Evolutionary conservation across 805 yeast genomes (phyloP), one percentile per base, ranked within the genome.

Genomic region (Saitoella complicata): DNA sequence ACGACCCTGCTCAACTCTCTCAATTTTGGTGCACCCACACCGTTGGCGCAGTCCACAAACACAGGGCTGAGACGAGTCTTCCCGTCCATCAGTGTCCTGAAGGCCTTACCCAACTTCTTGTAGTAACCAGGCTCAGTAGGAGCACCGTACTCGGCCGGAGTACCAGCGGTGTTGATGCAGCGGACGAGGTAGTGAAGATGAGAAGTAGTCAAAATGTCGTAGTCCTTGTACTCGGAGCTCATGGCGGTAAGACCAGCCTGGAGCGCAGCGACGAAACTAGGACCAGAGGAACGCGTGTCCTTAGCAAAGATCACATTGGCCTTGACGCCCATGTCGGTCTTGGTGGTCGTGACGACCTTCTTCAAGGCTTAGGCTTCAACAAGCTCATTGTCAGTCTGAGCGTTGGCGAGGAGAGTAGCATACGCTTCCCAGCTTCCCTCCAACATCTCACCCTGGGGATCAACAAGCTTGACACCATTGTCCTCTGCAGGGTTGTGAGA

Each of bases 391-490:
- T 63, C 66, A 13, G 69, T 64, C 35, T 58, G 47, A 1, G 83
- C 67, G 58, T 91, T 91, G 46, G 95, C 95, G 49, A 91, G 64
- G 31, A 61, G 56, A 1, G 95, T 83, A 10, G 94, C 95, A 49
- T 75, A 65, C 0, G 68, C 63, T 58, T 91, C 98, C 98, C 98
- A 91, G 5, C 68, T 54, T 44, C 76, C 75, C 46, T 74, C 80
- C 53, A 87, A 70, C 96, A 87, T 87, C 50, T 81, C 85, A 30
- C 97, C 96, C 58, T 50, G 64, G 1, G 97, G 96, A 53, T 88
- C 97, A 29, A 88, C 84, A n/a, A 91, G 69, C 62, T 88, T 88
- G 42, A 85, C 88, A 31, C 95, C 95, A 54, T 85, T 85, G 58
- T 87, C 96, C 38, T 68, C 67, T 0, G 96, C 66, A 6, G 58